Percentiles rank a stretch among this genome's conserved stretches.
These are phyloP conservation scores for Lenzites betulinus DNA, from an alignment of 768 basidiomycete species.

Conservation along the genomic window DNA sequence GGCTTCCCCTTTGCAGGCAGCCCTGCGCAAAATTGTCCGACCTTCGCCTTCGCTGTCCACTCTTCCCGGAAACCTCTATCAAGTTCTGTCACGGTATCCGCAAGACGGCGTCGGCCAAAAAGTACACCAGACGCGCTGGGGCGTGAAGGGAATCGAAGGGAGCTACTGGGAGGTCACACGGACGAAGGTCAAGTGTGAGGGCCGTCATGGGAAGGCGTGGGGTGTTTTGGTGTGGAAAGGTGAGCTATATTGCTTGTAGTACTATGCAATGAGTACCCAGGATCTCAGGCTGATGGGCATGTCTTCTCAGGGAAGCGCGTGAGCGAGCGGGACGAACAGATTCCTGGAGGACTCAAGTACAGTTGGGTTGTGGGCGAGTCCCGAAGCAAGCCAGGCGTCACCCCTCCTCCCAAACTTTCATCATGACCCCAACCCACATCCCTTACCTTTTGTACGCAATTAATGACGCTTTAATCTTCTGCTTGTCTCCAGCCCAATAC, in stretches of 20 bases:
- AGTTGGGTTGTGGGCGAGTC: slow-evolving; percentile 67
- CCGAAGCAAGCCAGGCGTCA: slow-evolving; percentile 16
- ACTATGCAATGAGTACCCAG: background rate
- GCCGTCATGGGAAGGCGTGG: slow-evolving; percentile 82
- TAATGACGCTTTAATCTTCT: background rate
- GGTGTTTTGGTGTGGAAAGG: slow-evolving; percentile 80
- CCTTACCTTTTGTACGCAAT: background rate
- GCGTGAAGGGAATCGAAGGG: slow-evolving; percentile 59
- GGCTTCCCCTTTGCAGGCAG: slow-evolving; percentile 26
- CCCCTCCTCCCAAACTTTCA: slow-evolving; percentile 6
- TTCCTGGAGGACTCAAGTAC: slow-evolving; percentile 75
- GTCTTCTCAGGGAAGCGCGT: slow-evolving; percentile 55
- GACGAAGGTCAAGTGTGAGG: slow-evolving; percentile 70
- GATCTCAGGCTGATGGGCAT: background rate
- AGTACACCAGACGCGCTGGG: slow-evolving; percentile 78
- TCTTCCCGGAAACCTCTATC: slow-evolving; percentile 65
- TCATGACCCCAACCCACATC: background rate
- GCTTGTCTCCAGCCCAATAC: background rate
- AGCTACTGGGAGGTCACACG: slow-evolving; percentile 79
- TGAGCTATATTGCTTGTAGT: slow-evolving; percentile 37
- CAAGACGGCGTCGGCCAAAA: slow-evolving; percentile 65
- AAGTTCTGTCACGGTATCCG: slow-evolving; percentile 71
- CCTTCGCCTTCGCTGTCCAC: slow-evolving; percentile 62
- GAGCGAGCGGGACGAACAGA: slow-evolving; percentile 60
- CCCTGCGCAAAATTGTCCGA: slow-evolving; percentile 51